phyloP scores from a whole-genome alignment of 2,329 filamentous ascomycete genomes.

The Epichloe aotearoae region DNA sequence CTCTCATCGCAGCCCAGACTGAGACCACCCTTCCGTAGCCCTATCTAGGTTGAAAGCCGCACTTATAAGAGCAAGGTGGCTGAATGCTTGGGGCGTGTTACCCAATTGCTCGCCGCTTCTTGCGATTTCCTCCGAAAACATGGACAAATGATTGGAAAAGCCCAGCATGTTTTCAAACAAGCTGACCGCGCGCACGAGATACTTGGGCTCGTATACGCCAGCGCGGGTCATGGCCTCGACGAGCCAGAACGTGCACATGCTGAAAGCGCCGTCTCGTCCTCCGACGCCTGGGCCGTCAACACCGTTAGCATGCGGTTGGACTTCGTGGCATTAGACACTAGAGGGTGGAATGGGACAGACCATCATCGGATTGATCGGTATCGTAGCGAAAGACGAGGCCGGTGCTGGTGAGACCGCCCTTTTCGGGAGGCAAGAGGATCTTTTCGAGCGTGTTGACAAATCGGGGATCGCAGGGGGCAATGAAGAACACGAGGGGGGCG shows the following conservation, averaged over 20 bases:
- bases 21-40: constrained; percentile 17
- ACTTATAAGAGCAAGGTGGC: constrained; percentile 61
- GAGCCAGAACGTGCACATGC: constrained; percentile 75
- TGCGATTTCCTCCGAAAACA: constrained; percentile 71
- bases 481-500: constrained; percentile 68
- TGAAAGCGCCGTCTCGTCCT: constrained; percentile 62
- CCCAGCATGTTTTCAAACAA: constrained; percentile 67
- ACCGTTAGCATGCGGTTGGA: neutral
- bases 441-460: constrained; percentile 60
- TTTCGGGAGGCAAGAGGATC: constrained; percentile 59
- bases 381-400: constrained; percentile 67
- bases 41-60: constrained; percentile 65
- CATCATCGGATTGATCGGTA: constrained; percentile 54
- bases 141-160: constrained; percentile 63
- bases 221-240: constrained; percentile 66
- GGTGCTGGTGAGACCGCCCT: constrained; percentile 61
- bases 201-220: constrained; percentile 49
- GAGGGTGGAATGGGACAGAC: constrained; percentile 22
- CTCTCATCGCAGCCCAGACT: constrained; percentile 8
- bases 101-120: constrained; percentile 64
- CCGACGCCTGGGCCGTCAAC: constrained; percentile 43
- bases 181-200: constrained; percentile 47
- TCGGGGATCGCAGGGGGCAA: constrained; percentile 62
- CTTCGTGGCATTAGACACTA: no score
- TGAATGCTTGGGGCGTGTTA: constrained; percentile 70